phyloP scores from a whole-genome alignment of 495 filamentous ascomycete species.

The Xylaria intraflava region DNA sequence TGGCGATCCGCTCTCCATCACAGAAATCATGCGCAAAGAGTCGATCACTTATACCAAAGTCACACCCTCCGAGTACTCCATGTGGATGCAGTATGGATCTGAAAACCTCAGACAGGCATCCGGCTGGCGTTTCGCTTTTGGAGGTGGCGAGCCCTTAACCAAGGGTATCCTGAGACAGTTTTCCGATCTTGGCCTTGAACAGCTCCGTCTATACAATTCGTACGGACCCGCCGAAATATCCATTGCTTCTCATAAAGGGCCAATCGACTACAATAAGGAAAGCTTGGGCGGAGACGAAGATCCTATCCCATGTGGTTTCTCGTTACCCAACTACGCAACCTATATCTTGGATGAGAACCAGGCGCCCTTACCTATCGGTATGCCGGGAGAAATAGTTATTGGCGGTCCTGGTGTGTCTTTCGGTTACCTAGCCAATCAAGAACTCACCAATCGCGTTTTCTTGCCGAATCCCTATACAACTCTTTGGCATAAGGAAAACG shows the following conservation, averaged over 20 bases:
- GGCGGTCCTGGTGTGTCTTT: constrained; percentile 29
- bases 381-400: constrained; percentile 33
- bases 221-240: constrained; percentile 32
- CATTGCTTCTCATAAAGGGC: constrained; percentile 5
- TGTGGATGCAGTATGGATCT: constrained; percentile 15
- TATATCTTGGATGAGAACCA: constrained; percentile 41
- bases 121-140: constrained; percentile 21
- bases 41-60: constrained; percentile 22
- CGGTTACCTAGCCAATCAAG: constrained; percentile 29
- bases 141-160: constrained; percentile 20
- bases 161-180: constrained; percentile 13
- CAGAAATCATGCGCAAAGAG: constrained; percentile 12
- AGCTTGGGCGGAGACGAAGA: background rate
- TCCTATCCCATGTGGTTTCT: constrained; percentile 7
- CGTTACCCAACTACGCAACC: constrained; percentile 26
- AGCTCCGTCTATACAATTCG: constrained; percentile 23
- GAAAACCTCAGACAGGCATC: background rate
- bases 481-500: constrained; percentile 38
- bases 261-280: constrained; percentile 1
- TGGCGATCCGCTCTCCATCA: constrained; percentile 19
- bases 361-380: constrained; percentile 31
- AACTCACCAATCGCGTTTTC: constrained; percentile 26
- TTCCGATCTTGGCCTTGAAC: background rate
- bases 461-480: constrained; percentile 31
- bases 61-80: constrained; percentile 22